Evolutionary conservation across 768 basidiomycete genomes (phyloP), one percentile per base, ranked within the genome.

Genomic region (Collybiopsis luxurians): DNA sequence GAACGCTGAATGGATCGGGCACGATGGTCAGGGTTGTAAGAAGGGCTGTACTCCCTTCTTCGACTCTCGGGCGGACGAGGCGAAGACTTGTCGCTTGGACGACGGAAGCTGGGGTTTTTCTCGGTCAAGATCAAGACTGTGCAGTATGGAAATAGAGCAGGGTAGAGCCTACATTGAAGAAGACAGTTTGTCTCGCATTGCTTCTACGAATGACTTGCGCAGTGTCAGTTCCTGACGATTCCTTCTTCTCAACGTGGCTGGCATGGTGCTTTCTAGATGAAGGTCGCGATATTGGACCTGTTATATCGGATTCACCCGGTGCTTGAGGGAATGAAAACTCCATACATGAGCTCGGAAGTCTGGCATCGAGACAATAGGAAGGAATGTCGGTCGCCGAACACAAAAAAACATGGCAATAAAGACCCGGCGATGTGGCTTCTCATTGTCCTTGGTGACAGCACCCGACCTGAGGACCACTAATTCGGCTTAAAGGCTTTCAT

Each of bases 141-240:
- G 12, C n/a, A n/a, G 19, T 10, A 21, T 9, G 3, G 19, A 34
- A 23, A 9, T 1, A 38, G 31, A 23, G 17, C 4, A 5, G 15
- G 24, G 26, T 11, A 51, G 31, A 21, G 13, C 34, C 24, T 39
- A 54, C 53, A 54, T 19, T 27, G 51, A 34, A 23, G 34, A 40
- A 13, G 51, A 31, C 4, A 42, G n/a, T 54, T 54, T 54, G 17
- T 15, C 39, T 54, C 31, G 53, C 53, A 54, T 45, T 23, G 42
- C 53, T 44, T 54, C 53, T 26, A 54, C 21, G 12, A 54, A 54
- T 26, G 53, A 54, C 23, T 42, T 54, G 23, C 53, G 53, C 19
- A 54, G 53, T 26, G 53, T 54, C 40, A 54, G 42, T 17, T 54
- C 53, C 43, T 54, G 53, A 54, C 42, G 53, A 44, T 54, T 36